Evolutionary conservation across 495 filamentous ascomycete genomes (phyloP).

Genomic region (Talaromyces stipitatus): DNA sequence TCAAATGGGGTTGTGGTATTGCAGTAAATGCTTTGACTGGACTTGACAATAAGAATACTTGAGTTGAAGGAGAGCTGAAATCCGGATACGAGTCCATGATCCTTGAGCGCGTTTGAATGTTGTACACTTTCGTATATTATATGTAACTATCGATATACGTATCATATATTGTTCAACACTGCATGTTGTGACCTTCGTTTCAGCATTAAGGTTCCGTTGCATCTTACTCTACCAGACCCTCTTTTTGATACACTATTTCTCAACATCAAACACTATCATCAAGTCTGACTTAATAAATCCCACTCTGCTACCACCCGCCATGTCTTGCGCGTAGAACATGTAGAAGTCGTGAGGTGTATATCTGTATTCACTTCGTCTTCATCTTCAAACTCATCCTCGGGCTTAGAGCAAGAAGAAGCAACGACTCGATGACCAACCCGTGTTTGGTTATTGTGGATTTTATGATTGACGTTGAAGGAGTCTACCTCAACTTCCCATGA

Average conservation of each 20-base stretch:
- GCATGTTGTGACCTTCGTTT: no score
- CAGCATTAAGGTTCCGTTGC: no score
- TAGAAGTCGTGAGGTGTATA: background rate
- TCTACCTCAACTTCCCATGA: conserved; percentile 27
- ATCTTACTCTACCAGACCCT: background rate
- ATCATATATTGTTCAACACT: background rate
- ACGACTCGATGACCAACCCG: background rate
- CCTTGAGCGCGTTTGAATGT: background rate
- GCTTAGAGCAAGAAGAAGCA: conserved; percentile 4
- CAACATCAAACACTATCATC: background rate
- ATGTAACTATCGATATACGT: background rate
- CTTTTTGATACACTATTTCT: background rate
- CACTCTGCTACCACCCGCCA: conserved; percentile 39
- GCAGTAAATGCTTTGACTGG: conserved; percentile 51
- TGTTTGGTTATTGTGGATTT: background rate
- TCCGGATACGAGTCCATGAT: background rate
- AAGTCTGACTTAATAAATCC: conserved; percentile 19
- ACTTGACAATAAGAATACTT: conserved; percentile 21
- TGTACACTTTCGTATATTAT: background rate
- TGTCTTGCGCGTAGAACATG: conserved; percentile 1
- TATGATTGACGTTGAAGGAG: background rate
- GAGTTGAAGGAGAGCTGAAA: background rate
- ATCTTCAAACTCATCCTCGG: background rate
- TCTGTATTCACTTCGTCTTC: background rate
- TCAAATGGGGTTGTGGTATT: conserved; percentile 65